Percentiles rank a stretch among this genome's conserved stretches.
These are phyloP conservation scores for Rhypophila decipiens DNA, from an alignment of 495 filamentous ascomycete species.

Conservation along the genomic window DNA sequence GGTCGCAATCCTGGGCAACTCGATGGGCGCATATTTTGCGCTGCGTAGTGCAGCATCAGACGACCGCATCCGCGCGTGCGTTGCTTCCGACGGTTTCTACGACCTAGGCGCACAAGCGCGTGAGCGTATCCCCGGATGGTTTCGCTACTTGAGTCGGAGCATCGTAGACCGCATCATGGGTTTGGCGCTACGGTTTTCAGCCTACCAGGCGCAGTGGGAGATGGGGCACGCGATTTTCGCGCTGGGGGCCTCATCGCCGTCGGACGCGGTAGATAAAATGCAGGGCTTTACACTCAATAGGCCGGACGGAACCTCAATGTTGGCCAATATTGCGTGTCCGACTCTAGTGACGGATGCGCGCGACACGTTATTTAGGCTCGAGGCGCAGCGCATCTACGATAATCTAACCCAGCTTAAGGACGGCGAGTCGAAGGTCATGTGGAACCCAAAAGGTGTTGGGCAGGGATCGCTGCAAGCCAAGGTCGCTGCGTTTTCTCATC, in stretches of 20 bases:
- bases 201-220: constrained; percentile 29
- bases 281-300: constrained; percentile 12
- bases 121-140: constrained; percentile 19
- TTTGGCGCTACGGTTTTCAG: constrained; percentile 11
- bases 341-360: constrained; percentile 21
- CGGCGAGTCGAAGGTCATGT: constrained; percentile 15
- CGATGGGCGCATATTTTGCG: constrained; percentile 41
- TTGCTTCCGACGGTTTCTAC: constrained; percentile 37
- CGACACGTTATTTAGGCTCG: constrained; percentile 8
- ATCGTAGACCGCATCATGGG: constrained; percentile 4
- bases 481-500: constrained; percentile 11
- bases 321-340: constrained; percentile 18
- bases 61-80: constrained; percentile 39
- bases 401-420: constrained; percentile 4
- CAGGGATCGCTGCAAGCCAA: constrained; percentile 22
- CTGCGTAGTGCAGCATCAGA: constrained; percentile 34
- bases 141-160: constrained; percentile 20
- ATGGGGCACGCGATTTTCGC: constrained; percentile 12
- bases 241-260: constrained; percentile 15
- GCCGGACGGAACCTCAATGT: not conserved
- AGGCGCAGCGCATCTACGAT: constrained; percentile 4
- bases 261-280: constrained; percentile 15
- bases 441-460: constrained; percentile 12
- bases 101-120: constrained; percentile 26
- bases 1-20: constrained; percentile 34